These are phyloP conservation scores for Exobasidium cylindrosporum DNA, from an alignment of 1,284 basidiomycete genomes.

Conservation along the genomic window DNA sequence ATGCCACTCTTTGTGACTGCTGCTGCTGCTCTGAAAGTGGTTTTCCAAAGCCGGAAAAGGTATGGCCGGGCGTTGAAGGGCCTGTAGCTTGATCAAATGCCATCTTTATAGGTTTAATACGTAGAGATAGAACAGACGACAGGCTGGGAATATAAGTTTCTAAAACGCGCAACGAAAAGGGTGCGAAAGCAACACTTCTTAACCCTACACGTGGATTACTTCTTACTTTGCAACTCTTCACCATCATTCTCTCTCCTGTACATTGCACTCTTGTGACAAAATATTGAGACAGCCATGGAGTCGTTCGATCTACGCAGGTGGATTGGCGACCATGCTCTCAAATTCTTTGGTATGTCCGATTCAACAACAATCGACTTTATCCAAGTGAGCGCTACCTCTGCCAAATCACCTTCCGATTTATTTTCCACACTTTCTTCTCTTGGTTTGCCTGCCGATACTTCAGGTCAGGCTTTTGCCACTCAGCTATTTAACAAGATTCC, in stretches of 20 bases:
- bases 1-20: neutral
- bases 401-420: conserved; percentile 75
- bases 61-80: neutral
- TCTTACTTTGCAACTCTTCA: neutral
- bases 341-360: conserved; percentile 47
- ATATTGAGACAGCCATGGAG: neutral
- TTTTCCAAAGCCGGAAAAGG: neutral
- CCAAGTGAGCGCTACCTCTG: conserved; percentile 64
- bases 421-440: conserved; percentile 71
- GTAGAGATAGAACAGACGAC: neutral
- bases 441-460: conserved; percentile 75
- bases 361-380: conserved; percentile 44
- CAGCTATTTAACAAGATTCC: conserved; percentile 76
- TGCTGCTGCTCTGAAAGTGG: neutral
- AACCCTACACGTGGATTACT: neutral
- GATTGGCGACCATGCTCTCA: conserved; percentile 46
- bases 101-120: neutral
- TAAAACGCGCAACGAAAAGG: neutral
- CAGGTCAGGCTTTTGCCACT: conserved; percentile 73
- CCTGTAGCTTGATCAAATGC: neutral
- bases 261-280: neutral
- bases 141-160: neutral
- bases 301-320: conserved; percentile 35
- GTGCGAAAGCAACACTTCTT: neutral
- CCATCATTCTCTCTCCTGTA: neutral